Percentiles rank a stretch among this genome's conserved stretches.
phyloP scores from a whole-genome alignment of 306 rosid species.

The Medicago arabica region DNA sequence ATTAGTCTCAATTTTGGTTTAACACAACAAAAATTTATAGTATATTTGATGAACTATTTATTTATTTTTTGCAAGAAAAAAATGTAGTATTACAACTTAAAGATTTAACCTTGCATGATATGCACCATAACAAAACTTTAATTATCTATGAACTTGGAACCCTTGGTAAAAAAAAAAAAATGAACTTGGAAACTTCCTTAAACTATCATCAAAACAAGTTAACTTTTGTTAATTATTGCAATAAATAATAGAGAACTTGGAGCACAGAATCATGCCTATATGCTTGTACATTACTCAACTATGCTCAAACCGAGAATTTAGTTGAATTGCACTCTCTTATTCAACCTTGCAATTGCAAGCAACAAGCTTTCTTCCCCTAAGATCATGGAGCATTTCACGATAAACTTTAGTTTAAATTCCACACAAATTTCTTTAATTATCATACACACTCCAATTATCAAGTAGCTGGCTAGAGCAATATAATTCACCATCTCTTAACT shows the following conservation, averaged over 20 bases:
- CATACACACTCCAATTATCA: not conserved
- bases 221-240: constrained; percentile 32
- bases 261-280: not conserved
- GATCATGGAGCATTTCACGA: constrained; percentile 49
- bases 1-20: no score
- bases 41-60: no score
- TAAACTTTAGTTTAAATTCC: constrained; percentile 35
- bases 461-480: not conserved
- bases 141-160: not conserved
- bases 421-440: constrained; percentile 10
- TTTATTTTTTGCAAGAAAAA: no score
- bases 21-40: no score
- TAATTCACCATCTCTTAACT: not conserved
- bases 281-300: constrained; percentile 26
- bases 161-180: no score
- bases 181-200: constrained; percentile 30
- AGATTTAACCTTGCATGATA: not conserved
- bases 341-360: constrained; percentile 46
- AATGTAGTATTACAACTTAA: no score
- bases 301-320: constrained; percentile 46
- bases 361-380: constrained; percentile 44
- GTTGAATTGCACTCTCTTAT: constrained; percentile 8
- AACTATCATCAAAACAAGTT: constrained; percentile 37
- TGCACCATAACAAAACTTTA: not conserved
- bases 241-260: constrained; percentile 1